A percentile compares a stretch with the other conserved stretches of the same genome.
Evolutionary conservation across 305 asterid species (phyloP).

Genomic region (Fraxinus angustifolia): DNA sequence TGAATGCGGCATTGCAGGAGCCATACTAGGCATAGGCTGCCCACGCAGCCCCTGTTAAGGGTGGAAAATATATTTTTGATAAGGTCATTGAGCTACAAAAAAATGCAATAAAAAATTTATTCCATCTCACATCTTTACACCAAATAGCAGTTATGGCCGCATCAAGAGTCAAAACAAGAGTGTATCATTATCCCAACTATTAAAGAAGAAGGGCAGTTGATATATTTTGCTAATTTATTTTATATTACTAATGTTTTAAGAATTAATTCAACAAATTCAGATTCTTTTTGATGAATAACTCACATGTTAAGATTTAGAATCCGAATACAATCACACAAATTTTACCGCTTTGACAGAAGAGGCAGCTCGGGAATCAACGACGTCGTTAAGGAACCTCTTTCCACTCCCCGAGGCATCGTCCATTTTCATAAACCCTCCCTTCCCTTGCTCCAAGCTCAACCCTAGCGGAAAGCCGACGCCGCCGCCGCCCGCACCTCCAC

Average conservation of each 20-base stretch:
- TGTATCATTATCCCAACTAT: not conserved
- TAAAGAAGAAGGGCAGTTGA: not conserved
- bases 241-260: not conserved
- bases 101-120: not conserved
- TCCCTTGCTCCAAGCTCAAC: slow-evolving; percentile 80
- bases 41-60: slow-evolving; percentile 63
- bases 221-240: not conserved
- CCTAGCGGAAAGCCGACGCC: slow-evolving; percentile 64
- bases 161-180: not conserved
- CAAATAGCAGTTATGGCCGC: not conserved
- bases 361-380: slow-evolving; percentile 53
- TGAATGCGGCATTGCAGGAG: slow-evolving; percentile 63
- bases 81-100: not conserved
- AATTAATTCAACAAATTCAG: not conserved
- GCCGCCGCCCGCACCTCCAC: slow-evolving; percentile 27
- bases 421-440: slow-evolving; percentile 56
- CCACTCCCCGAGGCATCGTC: slow-evolving; percentile 60
- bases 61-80: not conserved
- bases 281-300: not conserved
- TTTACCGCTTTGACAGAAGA: slow-evolving; percentile 52
- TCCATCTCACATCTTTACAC: not conserved
- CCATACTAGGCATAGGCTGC: slow-evolving; percentile 53
- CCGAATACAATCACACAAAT: not conserved
- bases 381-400: slow-evolving; percentile 62
- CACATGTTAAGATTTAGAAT: not conserved